A percentile compares a stretch with the other conserved stretches of the same genome.
Conservation (phyloP, 176 grass and related monocot genomes). For the Ensete ventricosum region DNA sequence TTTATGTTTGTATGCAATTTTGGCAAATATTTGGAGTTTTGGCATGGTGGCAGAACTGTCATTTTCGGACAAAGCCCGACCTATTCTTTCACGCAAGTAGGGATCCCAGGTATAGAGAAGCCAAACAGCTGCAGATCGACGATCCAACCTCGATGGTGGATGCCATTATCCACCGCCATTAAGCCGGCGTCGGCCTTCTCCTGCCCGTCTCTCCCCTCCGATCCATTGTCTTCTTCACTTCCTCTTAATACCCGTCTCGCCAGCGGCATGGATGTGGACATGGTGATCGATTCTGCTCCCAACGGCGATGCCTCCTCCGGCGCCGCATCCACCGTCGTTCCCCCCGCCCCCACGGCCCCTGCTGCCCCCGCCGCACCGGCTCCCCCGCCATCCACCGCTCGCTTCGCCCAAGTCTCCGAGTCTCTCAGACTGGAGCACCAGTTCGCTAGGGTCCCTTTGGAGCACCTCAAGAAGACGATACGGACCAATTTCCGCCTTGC, state of each 20-base stretch:
- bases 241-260: too few species aligned
- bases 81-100: too few species aligned
- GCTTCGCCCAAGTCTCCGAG: slow-evolving; percentile 51
- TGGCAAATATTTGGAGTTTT: too few species aligned
- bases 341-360: neutral
- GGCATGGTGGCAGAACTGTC: too few species aligned
- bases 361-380: neutral
- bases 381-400: slow-evolving; percentile 20
- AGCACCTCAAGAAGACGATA: slow-evolving; percentile 67
- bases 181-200: neutral
- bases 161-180: neutral
- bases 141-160: neutral
- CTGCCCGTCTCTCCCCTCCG: neutral
- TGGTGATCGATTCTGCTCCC: slow-evolving; percentile 75
- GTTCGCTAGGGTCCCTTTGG: slow-evolving; percentile 78
- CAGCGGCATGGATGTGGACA: slow-evolving; percentile 42
- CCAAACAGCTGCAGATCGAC: too few species aligned
- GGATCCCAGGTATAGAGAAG: too few species aligned
- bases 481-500: slow-evolving; percentile 55
- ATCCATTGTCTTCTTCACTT: neutral
- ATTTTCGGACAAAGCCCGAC: too few species aligned
- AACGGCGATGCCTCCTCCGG: slow-evolving; percentile 2
- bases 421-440: slow-evolving; percentile 76
- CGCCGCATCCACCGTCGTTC: neutral
- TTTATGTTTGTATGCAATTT: too few species aligned